phyloP scores from a whole-genome alignment of 257 asterid species.

The Oldenlandia corymbosa region DNA sequence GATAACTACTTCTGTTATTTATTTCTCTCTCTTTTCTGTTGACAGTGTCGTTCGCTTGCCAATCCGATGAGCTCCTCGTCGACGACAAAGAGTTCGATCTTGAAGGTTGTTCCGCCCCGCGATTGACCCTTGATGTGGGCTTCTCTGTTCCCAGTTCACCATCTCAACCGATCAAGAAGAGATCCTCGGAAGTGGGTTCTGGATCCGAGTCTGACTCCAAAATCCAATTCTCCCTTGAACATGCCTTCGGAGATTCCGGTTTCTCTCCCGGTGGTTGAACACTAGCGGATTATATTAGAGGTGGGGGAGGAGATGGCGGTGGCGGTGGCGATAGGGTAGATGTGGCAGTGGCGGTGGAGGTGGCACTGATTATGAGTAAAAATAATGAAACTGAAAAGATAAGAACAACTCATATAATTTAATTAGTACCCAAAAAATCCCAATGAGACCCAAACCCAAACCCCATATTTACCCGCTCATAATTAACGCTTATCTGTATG shows the following conservation, averaged over 20 bases:
- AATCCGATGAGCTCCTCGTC: conserved; percentile 77
- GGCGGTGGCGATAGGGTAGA: too few species aligned
- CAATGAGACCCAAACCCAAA: too few species aligned
- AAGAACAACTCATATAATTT: too few species aligned
- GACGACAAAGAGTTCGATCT: conserved; percentile 91
- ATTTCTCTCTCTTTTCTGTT: conserved; percentile 18
- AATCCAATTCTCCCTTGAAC: conserved; percentile 74
- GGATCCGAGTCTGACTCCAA: conserved; percentile 75
- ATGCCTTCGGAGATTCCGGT: conserved; percentile 83
- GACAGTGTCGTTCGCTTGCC: conserved; percentile 45
- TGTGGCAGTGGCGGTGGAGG: too few species aligned
- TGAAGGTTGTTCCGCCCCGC: conserved; percentile 56
- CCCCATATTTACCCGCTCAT: too few species aligned
- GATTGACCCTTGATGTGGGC: conserved; percentile 19
- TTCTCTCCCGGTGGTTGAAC: conserved; percentile 90
- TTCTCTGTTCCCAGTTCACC: conserved; percentile 26
- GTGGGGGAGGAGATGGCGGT: too few species aligned
- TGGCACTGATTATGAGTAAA: too few species aligned
- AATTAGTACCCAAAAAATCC: too few species aligned
- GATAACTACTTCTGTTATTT: conserved; percentile 10
- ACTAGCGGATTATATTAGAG: too few species aligned
- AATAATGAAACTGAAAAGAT: too few species aligned
- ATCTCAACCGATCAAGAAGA: conserved; percentile 37
- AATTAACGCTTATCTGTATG: too few species aligned
- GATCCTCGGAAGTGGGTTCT: conserved; percentile 36